A percentile compares a stretch with the other conserved stretches of the same genome.
Conservation (phyloP, 306 rosid species). For the Cajanus cajan region DNA sequence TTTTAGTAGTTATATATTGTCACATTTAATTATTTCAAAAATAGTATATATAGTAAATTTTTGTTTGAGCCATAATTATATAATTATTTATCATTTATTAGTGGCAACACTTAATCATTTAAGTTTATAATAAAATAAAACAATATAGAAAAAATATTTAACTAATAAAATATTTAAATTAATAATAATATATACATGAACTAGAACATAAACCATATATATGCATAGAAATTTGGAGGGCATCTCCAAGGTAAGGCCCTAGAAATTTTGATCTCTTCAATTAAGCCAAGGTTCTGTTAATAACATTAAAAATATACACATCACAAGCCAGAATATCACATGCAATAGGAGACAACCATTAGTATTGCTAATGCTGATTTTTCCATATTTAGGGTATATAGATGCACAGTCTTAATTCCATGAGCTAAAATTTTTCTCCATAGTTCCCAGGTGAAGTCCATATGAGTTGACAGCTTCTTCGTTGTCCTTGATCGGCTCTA, state of each 20-base stretch:
- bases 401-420: constrained; percentile 88
- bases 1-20: no score
- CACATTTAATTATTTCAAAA: no score
- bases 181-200: no score
- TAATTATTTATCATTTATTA: no score
- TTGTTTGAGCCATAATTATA: no score
- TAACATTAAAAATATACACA: constrained; percentile 20
- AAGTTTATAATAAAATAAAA: no score
- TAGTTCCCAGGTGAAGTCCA: constrained; percentile 93
- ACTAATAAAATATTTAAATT: no score
- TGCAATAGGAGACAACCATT: constrained; percentile 45
- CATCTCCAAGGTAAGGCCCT: constrained; percentile 90
- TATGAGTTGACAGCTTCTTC: constrained; percentile 95
- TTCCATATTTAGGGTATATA: constrained; percentile 93
- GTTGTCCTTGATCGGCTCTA: constrained; percentile 94
- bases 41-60: no score
- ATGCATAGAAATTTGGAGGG: constrained; percentile 87
- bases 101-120: no score
- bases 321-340: constrained; percentile 27
- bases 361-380: constrained; percentile 84
- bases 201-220: no score
- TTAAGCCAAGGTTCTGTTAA: constrained; percentile 7
- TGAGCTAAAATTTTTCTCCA: constrained; percentile 90
- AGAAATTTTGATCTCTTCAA: constrained; percentile 66
- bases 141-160: no score